Base-by-base conservation (phyloP, 192 early-diverging fungal species). In the Umbelopsis sp. region DNA sequence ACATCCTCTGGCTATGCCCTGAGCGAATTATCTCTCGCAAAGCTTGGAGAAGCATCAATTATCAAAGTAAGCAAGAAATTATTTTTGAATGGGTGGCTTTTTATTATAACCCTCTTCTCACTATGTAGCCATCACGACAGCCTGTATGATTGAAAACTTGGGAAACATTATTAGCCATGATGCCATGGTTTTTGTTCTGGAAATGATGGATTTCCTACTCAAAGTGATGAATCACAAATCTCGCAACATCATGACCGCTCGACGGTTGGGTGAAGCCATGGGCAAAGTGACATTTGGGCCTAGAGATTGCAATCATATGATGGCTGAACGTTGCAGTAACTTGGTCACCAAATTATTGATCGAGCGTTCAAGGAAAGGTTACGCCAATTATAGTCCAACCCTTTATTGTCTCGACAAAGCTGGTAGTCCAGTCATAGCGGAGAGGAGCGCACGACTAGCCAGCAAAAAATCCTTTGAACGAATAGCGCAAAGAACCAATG, bases 161-260 rank as follows among this genome's bases (percentile, higher is more conserved):
- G 51, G 53, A 10, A 36, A 21, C 24, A 49, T 71, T 2, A 52
- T 77, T 26, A 52, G 70, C 32, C 36, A 41, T 12, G 32, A 73
- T 17, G 68, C 50, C 29, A 66, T 68, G 65, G 41, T 38, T 16
- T 65, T 77, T 34, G 26, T 77, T 25, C 49, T 77, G 31, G 76
- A 77, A 21, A 65, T 77, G 66, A 38, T 77, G 36, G 76, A 77
- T 69, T 77, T 77, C 38, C 47, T 77, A 24, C 71, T 77, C n/a
- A 56, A 69, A 11, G 26, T 77, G 6, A 73, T 77, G 76, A 71
- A 68, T 31, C 70, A 77, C 56, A 72, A 77, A 69, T 41, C 26
- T 24, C 22, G 34, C 26, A 77, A 77, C 59, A 17, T 59, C 9
- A 77, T 73, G 71, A 54, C 72, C 21, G 76, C 76, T n/a, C 68